phyloP scores from a whole-genome alignment of 148 eudicot species.

The Drosera capensis region DNA sequence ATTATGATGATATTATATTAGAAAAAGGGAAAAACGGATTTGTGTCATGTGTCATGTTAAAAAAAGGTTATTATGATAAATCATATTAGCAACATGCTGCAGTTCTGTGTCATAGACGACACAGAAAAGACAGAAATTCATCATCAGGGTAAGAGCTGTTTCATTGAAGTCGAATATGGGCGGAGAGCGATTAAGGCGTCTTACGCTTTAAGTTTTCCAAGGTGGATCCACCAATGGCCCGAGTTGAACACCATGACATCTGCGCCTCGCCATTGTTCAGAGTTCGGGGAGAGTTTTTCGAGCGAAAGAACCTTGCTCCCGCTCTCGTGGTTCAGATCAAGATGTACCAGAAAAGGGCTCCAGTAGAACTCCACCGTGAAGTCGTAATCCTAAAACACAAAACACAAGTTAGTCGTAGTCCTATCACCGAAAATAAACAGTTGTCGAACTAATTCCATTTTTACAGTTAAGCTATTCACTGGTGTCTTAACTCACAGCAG shows the following conservation, averaged over 20 bases:
- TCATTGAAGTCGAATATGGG: neutral
- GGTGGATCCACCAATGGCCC: slow-evolving; percentile 57
- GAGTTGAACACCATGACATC: slow-evolving; percentile 47
- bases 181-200: neutral
- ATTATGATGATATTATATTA: neutral
- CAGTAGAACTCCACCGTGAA: slow-evolving; percentile 40
- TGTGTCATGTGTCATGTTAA: no score
- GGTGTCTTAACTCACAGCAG: no score
- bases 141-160: no score
- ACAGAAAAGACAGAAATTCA: neutral
- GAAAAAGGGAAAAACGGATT: no score
- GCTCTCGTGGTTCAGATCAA: slow-evolving; percentile 14
- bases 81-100: no score
- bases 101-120: no score
- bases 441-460: no score
- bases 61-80: no score
- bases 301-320: slow-evolving; percentile 23
- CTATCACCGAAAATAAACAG: slow-evolving; percentile 35
- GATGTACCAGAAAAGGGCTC: slow-evolving; percentile 36
- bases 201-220: slow-evolving; percentile 23
- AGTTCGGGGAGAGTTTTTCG: slow-evolving; percentile 15
- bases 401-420: no score
- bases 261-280: slow-evolving; percentile 34
- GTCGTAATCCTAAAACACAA: slow-evolving; percentile 23
- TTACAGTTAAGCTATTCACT: no score